phyloP scores from a whole-genome alignment of 352 stramenopile genomes.

The Thraustochytrium aureum region DNA sequence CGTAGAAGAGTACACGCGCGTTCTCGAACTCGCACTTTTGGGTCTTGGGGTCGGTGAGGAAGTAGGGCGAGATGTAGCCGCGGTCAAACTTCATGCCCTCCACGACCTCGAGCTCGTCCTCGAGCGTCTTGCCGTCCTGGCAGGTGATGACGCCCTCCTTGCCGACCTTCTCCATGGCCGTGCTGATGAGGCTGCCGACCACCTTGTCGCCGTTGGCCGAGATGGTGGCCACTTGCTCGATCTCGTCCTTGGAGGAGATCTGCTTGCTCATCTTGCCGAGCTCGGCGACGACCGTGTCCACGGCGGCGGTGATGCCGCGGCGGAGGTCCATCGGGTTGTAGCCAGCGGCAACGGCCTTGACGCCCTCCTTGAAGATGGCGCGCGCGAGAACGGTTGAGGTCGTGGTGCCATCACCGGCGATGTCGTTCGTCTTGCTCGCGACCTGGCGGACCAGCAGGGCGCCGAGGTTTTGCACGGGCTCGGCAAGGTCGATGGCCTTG shows the following conservation, averaged over 20 bases:
- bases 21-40: constrained; percentile 98
- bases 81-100: constrained; percentile 99
- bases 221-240: constrained; percentile 98
- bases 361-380: constrained; percentile 98
- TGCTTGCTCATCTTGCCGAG: constrained; percentile 93
- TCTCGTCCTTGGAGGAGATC: constrained; percentile 98
- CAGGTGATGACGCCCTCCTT: constrained; percentile 95
- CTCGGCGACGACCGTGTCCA: constrained; percentile 93
- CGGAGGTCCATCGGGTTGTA: constrained; percentile 99
- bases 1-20: constrained; percentile 98
- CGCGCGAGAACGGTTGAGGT: constrained; percentile 98
- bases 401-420: constrained; percentile 99
- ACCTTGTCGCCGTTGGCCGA: constrained; percentile 98
- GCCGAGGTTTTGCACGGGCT: constrained; percentile 87
- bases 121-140: constrained; percentile 98
- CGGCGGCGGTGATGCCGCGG: constrained; percentile 96
- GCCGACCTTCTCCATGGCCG: constrained; percentile 99
- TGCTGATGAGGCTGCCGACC: constrained; percentile 96
- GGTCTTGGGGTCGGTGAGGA: constrained; percentile 99
- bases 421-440: constrained; percentile 99
- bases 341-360: constrained; percentile 97
- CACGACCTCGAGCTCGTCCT: constrained; percentile 99
- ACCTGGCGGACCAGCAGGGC: constrained; percentile 76
- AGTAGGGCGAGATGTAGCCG: constrained; percentile 99
- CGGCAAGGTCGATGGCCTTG: constrained; percentile 96